Evolutionary conservation across 768 basidiomycete genomes (phyloP), one percentile per base, ranked within the genome.

Genomic region (Auricularia sp.): DNA sequence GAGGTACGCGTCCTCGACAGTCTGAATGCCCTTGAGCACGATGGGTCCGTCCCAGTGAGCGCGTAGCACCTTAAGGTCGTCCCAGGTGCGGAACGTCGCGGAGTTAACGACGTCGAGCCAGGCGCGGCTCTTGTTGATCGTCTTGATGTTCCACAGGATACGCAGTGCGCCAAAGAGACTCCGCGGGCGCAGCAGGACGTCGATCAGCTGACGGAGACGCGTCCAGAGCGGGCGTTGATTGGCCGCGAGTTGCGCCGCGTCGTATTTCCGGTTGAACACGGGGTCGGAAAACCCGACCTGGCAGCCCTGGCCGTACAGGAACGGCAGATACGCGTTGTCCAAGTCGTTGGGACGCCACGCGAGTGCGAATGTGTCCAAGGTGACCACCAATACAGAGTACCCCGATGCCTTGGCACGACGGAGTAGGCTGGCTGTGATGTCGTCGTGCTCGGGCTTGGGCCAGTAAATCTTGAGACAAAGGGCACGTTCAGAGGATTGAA

Each of bases 271-370:
- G 14, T 59, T 91, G 75, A 91, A 92, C 13, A 82, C 88, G 0
- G 91, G 91, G 70, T 93, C 90, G 0, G 87, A 86, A 6, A 77
- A 78, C 62, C 87, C 88, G 33, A 89, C 80, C 70, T 90, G 86
- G 47, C 78, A 75, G 6, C 88, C 89, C 21, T 85, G 73, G 18
- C 62, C 88, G 65, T 87, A 84, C 0, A 69, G 68, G 70, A 90
- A 88, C 5, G 90, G 89, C 14, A 89, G 78, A 71, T 83, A 92
- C 3, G 73, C 79, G 24, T 29, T 18, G 61, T 83, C 79, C 63
- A 92, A 76, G 70, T 92, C 90, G 72, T 87, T 85, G 3, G 88
- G 88, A 2, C 89, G 84, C 88, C 87, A 92, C 29, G 88, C 90
- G 37, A 91, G 73, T 0, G 76, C 63, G 81, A 85, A 85, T 1